Evolutionary conservation across 768 basidiomycete genomes (phyloP).

Genomic region (Lactifluus pinguis): DNA sequence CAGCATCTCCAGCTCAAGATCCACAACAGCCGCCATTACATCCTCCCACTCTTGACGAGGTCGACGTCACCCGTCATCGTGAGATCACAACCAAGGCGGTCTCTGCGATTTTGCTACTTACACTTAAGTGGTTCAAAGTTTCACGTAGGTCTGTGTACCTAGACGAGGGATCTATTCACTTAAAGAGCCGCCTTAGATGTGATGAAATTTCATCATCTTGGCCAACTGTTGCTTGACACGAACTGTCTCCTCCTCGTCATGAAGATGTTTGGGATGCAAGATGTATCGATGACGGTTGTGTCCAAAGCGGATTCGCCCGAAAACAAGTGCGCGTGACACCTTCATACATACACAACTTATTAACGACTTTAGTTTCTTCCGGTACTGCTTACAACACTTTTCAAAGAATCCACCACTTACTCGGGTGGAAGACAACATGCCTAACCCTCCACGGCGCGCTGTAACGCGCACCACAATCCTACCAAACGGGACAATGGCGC

Average conservation of each 20-base stretch:
- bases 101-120: slow-evolving; percentile 83
- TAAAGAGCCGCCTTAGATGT: slow-evolving; percentile 50
- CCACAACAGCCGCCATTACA: slow-evolving; percentile 42
- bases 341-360: neutral
- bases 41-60: slow-evolving; percentile 79
- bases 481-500: slow-evolving; percentile 65
- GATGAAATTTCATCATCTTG: slow-evolving; percentile 98
- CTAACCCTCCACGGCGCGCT: slow-evolving; percentile 50
- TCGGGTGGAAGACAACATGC: slow-evolving; percentile 57
- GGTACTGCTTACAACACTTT: slow-evolving; percentile 77
- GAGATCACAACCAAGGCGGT: slow-evolving; percentile 97
- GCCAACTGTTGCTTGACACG: slow-evolving; percentile 90
- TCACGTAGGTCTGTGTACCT: slow-evolving; percentile 59
- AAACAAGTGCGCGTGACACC: slow-evolving; percentile 50
- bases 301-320: slow-evolving; percentile 83
- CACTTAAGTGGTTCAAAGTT: slow-evolving; percentile 97
- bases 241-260: slow-evolving; percentile 89
- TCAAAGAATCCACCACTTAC: slow-evolving; percentile 53
- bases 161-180: neutral
- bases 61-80: slow-evolving; percentile 88
- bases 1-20: slow-evolving; percentile 40
- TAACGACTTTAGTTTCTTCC: slow-evolving; percentile 71
- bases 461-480: slow-evolving; percentile 46
- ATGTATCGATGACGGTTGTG: slow-evolving; percentile 75
- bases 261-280: slow-evolving; percentile 98